A percentile compares a stretch with the other conserved stretches of the same genome.
phyloP scores from a whole-genome alignment of 331 rosid genomes.

The Acacia concinna region DNA sequence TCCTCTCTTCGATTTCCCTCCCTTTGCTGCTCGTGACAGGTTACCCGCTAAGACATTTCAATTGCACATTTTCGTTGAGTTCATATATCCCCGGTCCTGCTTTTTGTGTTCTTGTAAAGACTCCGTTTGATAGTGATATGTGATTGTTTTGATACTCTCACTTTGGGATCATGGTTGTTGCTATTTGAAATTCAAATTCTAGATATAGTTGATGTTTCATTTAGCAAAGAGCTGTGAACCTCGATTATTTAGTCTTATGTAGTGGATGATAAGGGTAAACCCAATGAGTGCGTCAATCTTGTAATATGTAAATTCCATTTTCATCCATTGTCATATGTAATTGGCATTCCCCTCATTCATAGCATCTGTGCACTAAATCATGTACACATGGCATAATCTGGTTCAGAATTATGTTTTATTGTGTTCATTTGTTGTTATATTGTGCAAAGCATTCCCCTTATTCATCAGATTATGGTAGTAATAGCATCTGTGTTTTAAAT shows the following conservation, averaged over 20 bases:
- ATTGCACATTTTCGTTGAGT: neutral
- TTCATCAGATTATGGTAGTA: neutral
- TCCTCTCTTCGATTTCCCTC: conserved; percentile 95
- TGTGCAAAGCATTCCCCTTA: neutral
- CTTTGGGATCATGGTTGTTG: neutral
- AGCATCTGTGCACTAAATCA: neutral
- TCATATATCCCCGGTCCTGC: neutral
- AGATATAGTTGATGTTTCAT: neutral
- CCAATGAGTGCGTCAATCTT: neutral
- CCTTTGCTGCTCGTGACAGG: conserved; percentile 88
- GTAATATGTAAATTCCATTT: neutral
- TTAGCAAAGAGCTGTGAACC: neutral
- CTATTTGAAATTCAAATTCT: neutral
- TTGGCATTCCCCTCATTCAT: neutral
- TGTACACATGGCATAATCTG: neutral
- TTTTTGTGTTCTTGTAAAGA: neutral
- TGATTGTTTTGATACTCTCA: neutral
- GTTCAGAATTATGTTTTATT: neutral
- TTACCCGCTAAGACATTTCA: neutral
- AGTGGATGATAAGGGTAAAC: neutral
- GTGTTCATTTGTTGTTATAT: neutral
- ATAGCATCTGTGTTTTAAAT: neutral
- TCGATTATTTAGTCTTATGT: neutral
- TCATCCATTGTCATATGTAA: neutral
- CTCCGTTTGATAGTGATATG: neutral